A percentile compares a stretch with the other conserved stretches of the same genome.
These are phyloP conservation scores for Coemansia sp. DNA, from an alignment of 192 early-diverging fungal species.

Conservation along the genomic window DNA sequence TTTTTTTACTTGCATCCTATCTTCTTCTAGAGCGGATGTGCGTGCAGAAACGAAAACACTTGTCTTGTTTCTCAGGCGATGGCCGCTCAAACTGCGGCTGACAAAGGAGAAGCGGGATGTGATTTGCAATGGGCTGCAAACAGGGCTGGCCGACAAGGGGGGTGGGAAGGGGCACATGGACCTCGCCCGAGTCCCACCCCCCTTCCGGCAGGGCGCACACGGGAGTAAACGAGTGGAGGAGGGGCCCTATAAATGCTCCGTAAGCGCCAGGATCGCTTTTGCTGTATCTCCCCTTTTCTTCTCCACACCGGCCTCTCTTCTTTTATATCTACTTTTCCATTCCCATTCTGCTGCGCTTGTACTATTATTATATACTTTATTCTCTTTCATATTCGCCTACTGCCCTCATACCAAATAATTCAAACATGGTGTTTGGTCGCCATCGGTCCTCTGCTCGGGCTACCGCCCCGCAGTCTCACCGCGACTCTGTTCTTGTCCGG, in stretches of 20 bases:
- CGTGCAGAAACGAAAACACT: background rate
- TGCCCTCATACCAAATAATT: background rate
- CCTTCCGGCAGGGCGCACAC: background rate
- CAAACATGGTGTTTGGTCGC: conserved; percentile 12
- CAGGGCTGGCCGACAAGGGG: background rate
- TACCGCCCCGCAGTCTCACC: conserved; percentile 7
- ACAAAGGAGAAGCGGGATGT: background rate
- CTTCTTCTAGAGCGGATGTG: background rate
- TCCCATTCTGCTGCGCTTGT: background rate
- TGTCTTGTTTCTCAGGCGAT: background rate
- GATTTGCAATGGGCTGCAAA: background rate
- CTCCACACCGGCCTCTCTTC: background rate
- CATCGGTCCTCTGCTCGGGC: conserved; percentile 5
- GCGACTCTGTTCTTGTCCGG: conserved; percentile 8
- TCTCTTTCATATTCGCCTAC: background rate
- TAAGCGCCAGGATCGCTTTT: background rate
- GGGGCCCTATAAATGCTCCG: conserved; percentile 7
- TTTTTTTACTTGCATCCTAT: background rate
- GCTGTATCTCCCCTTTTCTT: background rate
- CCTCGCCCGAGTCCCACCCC: conserved; percentile 3
- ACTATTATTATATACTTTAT: background rate
- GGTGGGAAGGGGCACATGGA: conserved; percentile 1
- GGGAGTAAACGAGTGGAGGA: background rate
- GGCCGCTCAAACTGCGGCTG: background rate
- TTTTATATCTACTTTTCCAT: background rate